Percentiles rank a stretch among this genome's conserved stretches.
phyloP scores from a whole-genome alignment of 768 basidiomycete genomes.

The Suillus placidus region DNA sequence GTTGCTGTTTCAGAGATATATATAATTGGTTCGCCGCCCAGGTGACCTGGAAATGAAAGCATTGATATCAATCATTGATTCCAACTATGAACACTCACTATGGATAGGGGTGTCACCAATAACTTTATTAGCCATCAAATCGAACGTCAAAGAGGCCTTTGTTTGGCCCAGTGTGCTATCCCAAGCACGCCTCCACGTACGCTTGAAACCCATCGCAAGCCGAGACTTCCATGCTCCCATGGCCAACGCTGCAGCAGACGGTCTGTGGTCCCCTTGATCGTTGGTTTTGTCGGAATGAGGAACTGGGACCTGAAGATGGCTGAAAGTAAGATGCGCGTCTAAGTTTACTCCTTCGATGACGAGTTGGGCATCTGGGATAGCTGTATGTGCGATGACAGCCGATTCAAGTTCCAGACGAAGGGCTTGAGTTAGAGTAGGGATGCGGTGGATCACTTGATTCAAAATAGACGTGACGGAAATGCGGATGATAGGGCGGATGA shows the following conservation, averaged over 20 bases:
- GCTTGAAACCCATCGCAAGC: conserved; percentile 57
- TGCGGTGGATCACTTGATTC: conserved; percentile 60
- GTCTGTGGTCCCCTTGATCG: conserved; percentile 17
- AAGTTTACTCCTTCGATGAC: conserved; percentile 52
- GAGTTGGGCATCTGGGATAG: conserved; percentile 55
- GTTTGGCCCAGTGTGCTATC: conserved; percentile 70
- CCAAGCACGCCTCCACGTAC: conserved; percentile 71
- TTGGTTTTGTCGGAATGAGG: conserved; percentile 16
- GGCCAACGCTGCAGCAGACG: conserved; percentile 41
- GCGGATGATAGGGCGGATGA: conserved; percentile 63
- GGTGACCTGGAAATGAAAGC: conserved; percentile 16
- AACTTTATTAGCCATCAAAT: conserved; percentile 51
- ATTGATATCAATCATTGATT: not conserved
- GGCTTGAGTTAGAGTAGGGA: conserved; percentile 69
- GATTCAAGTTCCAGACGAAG: conserved; percentile 69
- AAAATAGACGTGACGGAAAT: conserved; percentile 54
- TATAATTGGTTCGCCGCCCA: conserved; percentile 42
- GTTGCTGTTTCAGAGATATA: conserved; percentile 48
- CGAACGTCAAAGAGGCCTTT: conserved; percentile 56
- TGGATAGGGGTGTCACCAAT: conserved; percentile 40
- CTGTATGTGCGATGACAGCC: conserved; percentile 52
- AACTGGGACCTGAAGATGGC: conserved; percentile 44
- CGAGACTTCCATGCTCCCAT: conserved; percentile 69
- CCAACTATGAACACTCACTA: not conserved
- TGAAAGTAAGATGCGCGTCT: conserved; percentile 57